phyloP scores from a whole-genome alignment of 371 early-diverging fungal species.

The Haplosporangium sp. region DNA sequence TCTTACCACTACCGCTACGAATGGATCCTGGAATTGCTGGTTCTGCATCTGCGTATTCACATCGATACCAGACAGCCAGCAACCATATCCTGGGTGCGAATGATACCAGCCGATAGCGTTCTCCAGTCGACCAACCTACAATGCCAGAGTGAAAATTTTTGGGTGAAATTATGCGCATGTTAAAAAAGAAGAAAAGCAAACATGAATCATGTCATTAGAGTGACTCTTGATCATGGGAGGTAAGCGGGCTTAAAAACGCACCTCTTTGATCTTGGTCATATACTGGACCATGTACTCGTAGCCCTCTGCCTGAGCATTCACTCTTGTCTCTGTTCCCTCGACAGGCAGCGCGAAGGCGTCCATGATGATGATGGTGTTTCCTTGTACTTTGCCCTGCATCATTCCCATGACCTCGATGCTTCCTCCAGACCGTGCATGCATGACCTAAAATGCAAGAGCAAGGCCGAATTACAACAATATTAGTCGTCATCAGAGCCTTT shows the following conservation, averaged over 20 bases:
- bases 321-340: slow-evolving; percentile 98
- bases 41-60: slow-evolving; percentile 95
- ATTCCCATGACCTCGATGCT: slow-evolving; percentile 98
- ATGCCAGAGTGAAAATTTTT: background rate
- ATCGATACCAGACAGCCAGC: slow-evolving; percentile 99
- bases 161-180: no score
- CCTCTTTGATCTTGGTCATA: slow-evolving; percentile 84
- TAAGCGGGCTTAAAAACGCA: slow-evolving; percentile 25
- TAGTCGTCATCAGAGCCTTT: background rate
- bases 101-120: slow-evolving; percentile 99
- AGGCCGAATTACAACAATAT: background rate
- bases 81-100: slow-evolving; percentile 98
- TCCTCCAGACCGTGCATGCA: slow-evolving; percentile 97
- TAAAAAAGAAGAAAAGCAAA: no score
- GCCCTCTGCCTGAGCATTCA: slow-evolving; percentile 94
- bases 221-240: no score
- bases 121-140: slow-evolving; percentile 90
- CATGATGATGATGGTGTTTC: slow-evolving; percentile 92
- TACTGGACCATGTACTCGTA: slow-evolving; percentile 98
- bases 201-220: no score
- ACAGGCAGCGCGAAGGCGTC: slow-evolving; percentile 98
- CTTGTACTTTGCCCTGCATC: slow-evolving; percentile 95
- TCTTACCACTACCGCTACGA: slow-evolving; percentile 92
- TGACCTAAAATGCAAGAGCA: slow-evolving; percentile 66
- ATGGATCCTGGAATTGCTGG: slow-evolving; percentile 96